These are phyloP conservation scores for Candida maris DNA, from an alignment of 805 yeast species.

Conservation along the genomic window DNA sequence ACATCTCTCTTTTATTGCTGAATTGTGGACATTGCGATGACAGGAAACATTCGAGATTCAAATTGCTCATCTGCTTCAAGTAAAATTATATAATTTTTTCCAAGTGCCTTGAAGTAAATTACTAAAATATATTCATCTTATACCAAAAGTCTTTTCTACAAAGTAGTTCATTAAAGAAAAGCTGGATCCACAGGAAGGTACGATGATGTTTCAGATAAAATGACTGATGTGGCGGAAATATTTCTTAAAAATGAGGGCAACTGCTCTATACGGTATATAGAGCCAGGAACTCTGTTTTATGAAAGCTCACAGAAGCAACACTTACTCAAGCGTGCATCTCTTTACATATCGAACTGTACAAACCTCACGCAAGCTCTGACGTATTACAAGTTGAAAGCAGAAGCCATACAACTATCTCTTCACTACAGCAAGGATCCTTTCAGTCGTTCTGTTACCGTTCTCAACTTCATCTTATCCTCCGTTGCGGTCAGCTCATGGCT, in stretches of 20 bases:
- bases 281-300: slow-evolving; percentile 9
- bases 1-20: too few relatives aligned
- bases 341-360: slow-evolving; percentile 46
- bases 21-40: too few relatives aligned
- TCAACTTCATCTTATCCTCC: slow-evolving; percentile 52
- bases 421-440: slow-evolving; percentile 31
- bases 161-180: too few relatives aligned
- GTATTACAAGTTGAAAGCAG: background rate
- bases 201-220: too few relatives aligned
- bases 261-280: slow-evolving; percentile 1
- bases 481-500: slow-evolving; percentile 68
- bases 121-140: too few relatives aligned
- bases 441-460: slow-evolving; percentile 36
- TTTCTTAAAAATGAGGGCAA: background rate
- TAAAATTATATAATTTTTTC: too few relatives aligned
- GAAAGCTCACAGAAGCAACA: slow-evolving; percentile 1
- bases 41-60: too few relatives aligned
- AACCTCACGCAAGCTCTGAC: background rate
- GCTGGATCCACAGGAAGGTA: too few relatives aligned
- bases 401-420: background rate
- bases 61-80: too few relatives aligned
- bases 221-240: background rate
- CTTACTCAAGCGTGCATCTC: slow-evolving; percentile 33
- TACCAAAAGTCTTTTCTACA: too few relatives aligned
- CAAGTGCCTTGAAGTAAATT: too few relatives aligned